Conservation (phyloP, 108 stramenopile genomes). For the Fragilaria radians region DNA sequence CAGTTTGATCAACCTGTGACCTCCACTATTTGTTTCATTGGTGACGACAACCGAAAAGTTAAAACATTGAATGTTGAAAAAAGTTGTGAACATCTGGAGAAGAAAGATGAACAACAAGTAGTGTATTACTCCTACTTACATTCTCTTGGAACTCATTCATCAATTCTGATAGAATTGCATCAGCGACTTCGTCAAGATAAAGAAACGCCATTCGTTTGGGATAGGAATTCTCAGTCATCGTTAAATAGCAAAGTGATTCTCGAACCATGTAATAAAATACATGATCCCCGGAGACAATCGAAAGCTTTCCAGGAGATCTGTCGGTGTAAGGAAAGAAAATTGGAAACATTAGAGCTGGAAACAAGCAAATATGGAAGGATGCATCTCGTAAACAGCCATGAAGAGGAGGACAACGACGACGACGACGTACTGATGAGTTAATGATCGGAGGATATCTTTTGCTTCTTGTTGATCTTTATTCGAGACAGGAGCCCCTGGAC, state of each 20-base stretch:
- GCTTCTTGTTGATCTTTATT: conserved; percentile 67
- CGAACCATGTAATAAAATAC: conserved; percentile 87
- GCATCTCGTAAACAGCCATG: too few relatives aligned
- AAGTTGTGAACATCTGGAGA: neutral
- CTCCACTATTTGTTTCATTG: conserved; percentile 31
- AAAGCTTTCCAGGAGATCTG: conserved; percentile 56
- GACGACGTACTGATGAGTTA: conserved; percentile 37
- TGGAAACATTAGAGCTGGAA: neutral
- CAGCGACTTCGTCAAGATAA: conserved; percentile 91
- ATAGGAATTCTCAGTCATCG: conserved; percentile 75
- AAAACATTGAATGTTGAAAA: neutral
- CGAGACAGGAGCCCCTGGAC: conserved; percentile 44
- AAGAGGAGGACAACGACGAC: too few relatives aligned
- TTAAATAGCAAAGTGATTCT: conserved; percentile 66
- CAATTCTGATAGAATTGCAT: conserved; percentile 74
- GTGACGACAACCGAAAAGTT: neutral
- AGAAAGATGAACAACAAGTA: conserved; percentile 4
- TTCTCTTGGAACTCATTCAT: conserved; percentile 73
- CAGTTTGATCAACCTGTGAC: conserved; percentile 65
- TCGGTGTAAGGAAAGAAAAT: too few relatives aligned
- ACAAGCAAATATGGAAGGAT: neutral
- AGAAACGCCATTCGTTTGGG: conserved; percentile 96
- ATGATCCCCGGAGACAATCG: conserved; percentile 53
- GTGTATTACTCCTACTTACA: neutral
- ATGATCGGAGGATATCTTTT: conserved; percentile 53